Evolutionary conservation across 257 asterid genomes (phyloP), one percentile per base, ranked within the genome.

Genomic region (Capsicum rhomboideum): DNA sequence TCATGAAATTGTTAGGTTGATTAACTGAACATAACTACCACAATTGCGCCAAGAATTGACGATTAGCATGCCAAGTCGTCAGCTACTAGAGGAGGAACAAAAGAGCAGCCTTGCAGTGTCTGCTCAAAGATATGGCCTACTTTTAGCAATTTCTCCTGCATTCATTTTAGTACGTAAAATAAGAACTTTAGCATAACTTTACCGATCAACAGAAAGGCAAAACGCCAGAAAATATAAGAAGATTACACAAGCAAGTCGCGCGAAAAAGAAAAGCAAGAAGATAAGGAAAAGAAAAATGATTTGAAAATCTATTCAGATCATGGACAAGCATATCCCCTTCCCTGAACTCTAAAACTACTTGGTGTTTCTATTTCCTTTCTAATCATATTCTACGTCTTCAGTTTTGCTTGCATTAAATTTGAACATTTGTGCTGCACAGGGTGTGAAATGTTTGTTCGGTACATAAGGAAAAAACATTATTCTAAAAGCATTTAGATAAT

Each of bases 111-210:
- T 87, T 93, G 89, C 31, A 93, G 92, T 34, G 99, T 96, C 87
- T 96, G 98, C 94, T 97, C 98, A 64, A 97, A 97, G 83, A 94
- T 90, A 88, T 97, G 98, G 23, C 99, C 98, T 8, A 94, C 90
- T 84, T 87, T 93, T 53, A 97, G 91, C 87, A 97, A 88, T 84
- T 90, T 94, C 77, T 91, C 98, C 98, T 96, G 97, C 91, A 92
- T 86, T 55, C 68, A 82, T 21, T 53, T 75, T 49, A 75, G 44
- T 26, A 46, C 0, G 23, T 74, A 46, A 1, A 13, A 46, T 74
- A 68, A 18, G 10, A 75, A 75, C 81, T 14, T 8, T 77, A 50
- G 64, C 21, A 64, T 28, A 44, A 6, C 2, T 0, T 40, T 6
- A 64, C 28, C 5, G n/a, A 56, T 56, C 10, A 7, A 56, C 6